Conservation (phyloP, 202 grass and related monocot species). For the Dendrocalamus latiflorus region DNA sequence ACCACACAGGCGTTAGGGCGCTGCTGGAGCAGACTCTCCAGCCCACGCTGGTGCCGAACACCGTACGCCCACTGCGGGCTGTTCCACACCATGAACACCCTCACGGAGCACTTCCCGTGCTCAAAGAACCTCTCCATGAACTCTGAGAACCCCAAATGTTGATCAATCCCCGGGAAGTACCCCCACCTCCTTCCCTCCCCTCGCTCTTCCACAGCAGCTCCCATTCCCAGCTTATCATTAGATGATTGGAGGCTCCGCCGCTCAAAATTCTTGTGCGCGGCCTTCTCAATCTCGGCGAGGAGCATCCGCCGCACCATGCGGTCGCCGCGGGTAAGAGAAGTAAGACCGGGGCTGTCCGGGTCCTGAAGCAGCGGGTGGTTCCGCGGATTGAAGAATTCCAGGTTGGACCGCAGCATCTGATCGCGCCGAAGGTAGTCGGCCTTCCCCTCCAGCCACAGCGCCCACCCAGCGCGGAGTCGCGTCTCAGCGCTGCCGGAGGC, state of each 20-base stretch:
- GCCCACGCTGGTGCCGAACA: slow-evolving; percentile 64
- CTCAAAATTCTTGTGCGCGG: no score
- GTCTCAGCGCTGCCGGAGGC: slow-evolving; percentile 32
- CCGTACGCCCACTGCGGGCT: slow-evolving; percentile 76
- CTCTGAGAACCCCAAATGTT: slow-evolving; percentile 59
- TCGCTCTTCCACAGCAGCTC: slow-evolving; percentile 8
- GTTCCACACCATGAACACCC: slow-evolving; percentile 96
- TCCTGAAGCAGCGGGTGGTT: slow-evolving; percentile 96
- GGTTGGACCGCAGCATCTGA: slow-evolving; percentile 81
- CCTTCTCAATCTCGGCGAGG: slow-evolving; percentile 57
- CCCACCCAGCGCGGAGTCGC: slow-evolving; percentile 64
- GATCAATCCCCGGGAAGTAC: slow-evolving; percentile 66
- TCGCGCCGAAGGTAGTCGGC: slow-evolving; percentile 74
- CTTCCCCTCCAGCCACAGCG: slow-evolving; percentile 80
- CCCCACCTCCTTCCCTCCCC: slow-evolving; percentile 51
- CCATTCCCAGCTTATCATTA: slow-evolving; percentile 25
- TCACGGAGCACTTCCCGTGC: slow-evolving; percentile 50
- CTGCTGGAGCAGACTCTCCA: slow-evolving; percentile 78
- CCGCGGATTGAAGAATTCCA: slow-evolving; percentile 75
- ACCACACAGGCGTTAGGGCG: slow-evolving; percentile 70
- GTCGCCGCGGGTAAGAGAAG: slow-evolving; percentile 64
- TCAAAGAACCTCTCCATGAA: slow-evolving; percentile 76
- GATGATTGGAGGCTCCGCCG: slow-evolving; percentile 42
- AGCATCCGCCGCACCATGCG: slow-evolving; percentile 55
- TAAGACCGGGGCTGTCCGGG: slow-evolving; percentile 65